Evolutionary conservation across 306 rosid species (phyloP).

Genomic region (Glycine tomentella): DNA sequence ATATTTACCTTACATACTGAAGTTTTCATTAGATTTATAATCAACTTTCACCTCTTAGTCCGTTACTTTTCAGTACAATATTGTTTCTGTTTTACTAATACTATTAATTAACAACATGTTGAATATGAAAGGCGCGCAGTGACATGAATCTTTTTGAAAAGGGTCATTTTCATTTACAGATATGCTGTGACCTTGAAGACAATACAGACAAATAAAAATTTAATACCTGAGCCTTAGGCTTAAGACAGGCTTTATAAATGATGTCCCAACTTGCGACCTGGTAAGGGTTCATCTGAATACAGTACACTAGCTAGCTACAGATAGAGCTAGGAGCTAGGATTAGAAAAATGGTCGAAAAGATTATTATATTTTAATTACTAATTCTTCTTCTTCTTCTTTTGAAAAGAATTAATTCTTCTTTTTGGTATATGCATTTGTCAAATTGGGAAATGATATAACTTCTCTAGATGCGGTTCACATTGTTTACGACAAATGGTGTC

Average conservation of each 20-base stretch:
- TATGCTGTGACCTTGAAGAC: conserved; percentile 29
- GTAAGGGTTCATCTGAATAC: conserved; percentile 10
- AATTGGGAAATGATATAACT: conserved; percentile 10
- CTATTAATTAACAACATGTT: not conserved
- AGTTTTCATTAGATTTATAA: too few relatives aligned
- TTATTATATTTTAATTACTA: not conserved
- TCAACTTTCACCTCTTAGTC: not conserved
- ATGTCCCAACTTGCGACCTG: conserved; percentile 39
- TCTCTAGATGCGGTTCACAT: not conserved
- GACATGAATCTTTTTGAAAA: not conserved
- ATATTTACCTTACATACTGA: too few relatives aligned
- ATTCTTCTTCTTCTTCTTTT: not conserved
- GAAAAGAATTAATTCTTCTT: not conserved
- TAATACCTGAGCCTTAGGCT: not conserved
- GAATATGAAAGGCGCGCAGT: conserved; percentile 34
- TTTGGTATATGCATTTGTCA: not conserved
- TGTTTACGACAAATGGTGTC: conserved; percentile 26
- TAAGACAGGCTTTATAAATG: conserved; percentile 19
- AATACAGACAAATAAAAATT: conserved; percentile 16
- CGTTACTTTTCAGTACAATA: not conserved
- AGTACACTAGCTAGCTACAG: not conserved
- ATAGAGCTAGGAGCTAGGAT: not conserved
- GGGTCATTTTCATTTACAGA: conserved; percentile 32
- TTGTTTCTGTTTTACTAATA: not conserved
- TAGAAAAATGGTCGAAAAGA: not conserved